Percentiles rank a stretch among this genome's conserved stretches.
phyloP scores from a whole-genome alignment of 495 filamentous ascomycete genomes.

The Cercophora sp. region DNA sequence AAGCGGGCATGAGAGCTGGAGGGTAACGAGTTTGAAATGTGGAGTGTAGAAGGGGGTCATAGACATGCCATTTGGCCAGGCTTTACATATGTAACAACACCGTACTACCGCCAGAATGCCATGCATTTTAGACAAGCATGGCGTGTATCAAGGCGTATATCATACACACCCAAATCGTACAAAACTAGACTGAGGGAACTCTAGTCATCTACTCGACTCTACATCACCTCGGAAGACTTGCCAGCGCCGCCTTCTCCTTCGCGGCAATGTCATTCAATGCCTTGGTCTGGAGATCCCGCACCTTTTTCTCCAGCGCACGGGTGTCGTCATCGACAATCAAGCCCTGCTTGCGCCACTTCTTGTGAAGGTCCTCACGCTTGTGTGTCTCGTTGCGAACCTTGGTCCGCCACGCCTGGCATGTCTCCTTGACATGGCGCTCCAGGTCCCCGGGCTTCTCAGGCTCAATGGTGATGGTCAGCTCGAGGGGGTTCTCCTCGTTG shows the following conservation, averaged over 20 bases:
- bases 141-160: too few species aligned
- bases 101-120: too few species aligned
- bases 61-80: not conserved
- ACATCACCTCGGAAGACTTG: too few species aligned
- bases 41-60: not conserved
- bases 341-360: constrained; percentile 56
- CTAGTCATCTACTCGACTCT: too few species aligned
- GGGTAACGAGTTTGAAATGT: not conserved
- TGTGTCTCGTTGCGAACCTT: constrained; percentile 49
- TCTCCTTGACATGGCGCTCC: constrained; percentile 51
- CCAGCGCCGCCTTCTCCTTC: constrained; percentile 62
- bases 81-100: constrained; percentile 19
- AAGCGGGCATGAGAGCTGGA: constrained; percentile 8
- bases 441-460: constrained; percentile 56
- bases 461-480: constrained; percentile 70
- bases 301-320: constrained; percentile 57
- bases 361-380: constrained; percentile 61
- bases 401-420: constrained; percentile 60
- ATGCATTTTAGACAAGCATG: too few species aligned
- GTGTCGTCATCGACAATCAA: constrained; percentile 62
- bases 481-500: constrained; percentile 61
- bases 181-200: too few species aligned
- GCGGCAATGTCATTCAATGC: constrained; percentile 62
- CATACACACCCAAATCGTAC: not conserved
- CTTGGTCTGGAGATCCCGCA: constrained; percentile 70